Conservation (phyloP, 1,139 yeast species). For the Neolecta irregularis region DNA sequence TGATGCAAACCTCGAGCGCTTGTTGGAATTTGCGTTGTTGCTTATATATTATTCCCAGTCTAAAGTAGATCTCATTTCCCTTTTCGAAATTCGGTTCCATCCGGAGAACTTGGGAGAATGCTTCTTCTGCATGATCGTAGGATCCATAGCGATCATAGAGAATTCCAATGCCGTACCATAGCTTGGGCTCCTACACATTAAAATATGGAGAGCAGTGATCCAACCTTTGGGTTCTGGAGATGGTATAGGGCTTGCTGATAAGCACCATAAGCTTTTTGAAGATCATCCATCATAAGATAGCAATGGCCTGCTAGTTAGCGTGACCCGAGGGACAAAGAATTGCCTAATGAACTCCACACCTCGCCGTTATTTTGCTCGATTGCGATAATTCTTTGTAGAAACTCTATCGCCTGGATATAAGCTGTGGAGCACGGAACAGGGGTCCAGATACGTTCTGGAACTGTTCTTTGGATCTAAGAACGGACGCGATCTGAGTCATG, state of each 20-base stretch:
- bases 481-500: conserved; percentile 69
- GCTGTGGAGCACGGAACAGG: neutral
- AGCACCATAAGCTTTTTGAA: conserved; percentile 88
- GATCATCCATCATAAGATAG: conserved; percentile 87
- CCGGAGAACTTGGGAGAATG: conserved; percentile 87
- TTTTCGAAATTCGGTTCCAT: conserved; percentile 92
- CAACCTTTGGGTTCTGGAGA: conserved; percentile 81
- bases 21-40: conserved; percentile 78
- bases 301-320: too few species aligned
- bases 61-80: conserved; percentile 87
- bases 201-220: too few species aligned
- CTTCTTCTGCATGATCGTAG: conserved; percentile 93
- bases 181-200: conserved; percentile 86
- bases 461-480: conserved; percentile 76
- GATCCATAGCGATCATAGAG: conserved; percentile 91
- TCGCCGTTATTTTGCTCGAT: conserved; percentile 83
- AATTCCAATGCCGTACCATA: conserved; percentile 98
- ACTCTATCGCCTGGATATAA: conserved; percentile 67
- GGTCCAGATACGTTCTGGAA: conserved; percentile 30
- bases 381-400: conserved; percentile 72
- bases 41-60: conserved; percentile 92
- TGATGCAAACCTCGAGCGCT: conserved; percentile 44
- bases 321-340: too few species aligned
- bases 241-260: conserved; percentile 91
- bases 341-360: conserved; percentile 92